Percentiles rank a stretch among this genome's conserved stretches.
phyloP scores from a whole-genome alignment of 768 basidiomycete genomes.

The Crassisporium funariophilum region DNA sequence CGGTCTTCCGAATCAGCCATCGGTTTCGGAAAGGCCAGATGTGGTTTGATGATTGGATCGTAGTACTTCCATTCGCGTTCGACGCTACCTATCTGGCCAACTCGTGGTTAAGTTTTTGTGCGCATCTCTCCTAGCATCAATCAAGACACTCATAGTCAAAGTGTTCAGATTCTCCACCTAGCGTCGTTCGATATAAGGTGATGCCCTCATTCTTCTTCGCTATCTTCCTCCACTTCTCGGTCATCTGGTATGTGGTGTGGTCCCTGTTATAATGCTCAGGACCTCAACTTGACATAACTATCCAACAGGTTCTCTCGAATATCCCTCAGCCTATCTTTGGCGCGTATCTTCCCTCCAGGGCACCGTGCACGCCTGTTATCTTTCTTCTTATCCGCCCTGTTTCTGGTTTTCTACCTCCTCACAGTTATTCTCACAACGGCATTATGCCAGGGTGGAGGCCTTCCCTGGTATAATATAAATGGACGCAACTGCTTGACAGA shows the following conservation, averaged over 20 bases:
- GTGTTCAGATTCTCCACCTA: too few relatives aligned
- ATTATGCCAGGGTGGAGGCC: not conserved
- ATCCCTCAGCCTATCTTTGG: constrained; percentile 4
- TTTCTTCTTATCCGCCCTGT: not conserved
- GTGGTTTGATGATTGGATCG: constrained; percentile 8
- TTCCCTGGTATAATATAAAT: constrained; percentile 3
- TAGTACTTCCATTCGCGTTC: constrained; percentile 1
- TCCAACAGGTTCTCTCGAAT: constrained; percentile 6
- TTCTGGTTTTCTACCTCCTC: not conserved
- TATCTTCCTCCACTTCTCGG: not conserved
- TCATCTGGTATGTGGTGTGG: constrained; percentile 10
- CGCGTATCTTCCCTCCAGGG: constrained; percentile 8
- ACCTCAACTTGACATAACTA: not conserved
- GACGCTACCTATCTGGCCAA: constrained; percentile 2
- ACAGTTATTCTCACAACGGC: not conserved
- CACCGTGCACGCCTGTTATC: not conserved
- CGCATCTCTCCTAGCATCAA: too few relatives aligned
- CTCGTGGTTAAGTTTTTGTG: too few relatives aligned
- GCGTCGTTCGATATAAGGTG: too few relatives aligned
- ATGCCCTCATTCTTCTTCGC: constrained; percentile 5
- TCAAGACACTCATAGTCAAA: too few relatives aligned
- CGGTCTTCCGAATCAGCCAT: constrained; percentile 4
- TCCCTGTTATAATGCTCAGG: not conserved
- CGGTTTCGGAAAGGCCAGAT: constrained; percentile 1
- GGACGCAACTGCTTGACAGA: not conserved